Conservation (phyloP, 2,329 filamentous ascomycete genomes). For the Xylaria arbuscula region DNA sequence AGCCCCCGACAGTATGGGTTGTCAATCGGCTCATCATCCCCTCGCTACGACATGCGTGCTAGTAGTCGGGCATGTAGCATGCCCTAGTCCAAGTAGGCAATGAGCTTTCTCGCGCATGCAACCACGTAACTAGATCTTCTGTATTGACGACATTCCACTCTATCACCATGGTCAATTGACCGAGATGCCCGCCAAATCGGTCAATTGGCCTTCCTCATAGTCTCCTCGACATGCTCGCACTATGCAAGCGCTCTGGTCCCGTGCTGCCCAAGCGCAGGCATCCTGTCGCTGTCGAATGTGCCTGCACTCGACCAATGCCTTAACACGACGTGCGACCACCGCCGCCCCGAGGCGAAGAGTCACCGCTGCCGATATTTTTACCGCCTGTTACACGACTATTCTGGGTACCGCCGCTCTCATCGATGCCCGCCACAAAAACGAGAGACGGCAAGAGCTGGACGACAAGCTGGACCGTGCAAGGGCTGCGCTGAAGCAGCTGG, state of each 20-base stretch:
- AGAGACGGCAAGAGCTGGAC: slow-evolving; percentile 70
- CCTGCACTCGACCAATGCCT: slow-evolving; percentile 59
- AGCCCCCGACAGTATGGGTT: slow-evolving; percentile 3
- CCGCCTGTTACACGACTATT: slow-evolving; percentile 74
- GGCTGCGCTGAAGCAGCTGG: slow-evolving; percentile 55
- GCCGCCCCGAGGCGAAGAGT: slow-evolving; percentile 61
- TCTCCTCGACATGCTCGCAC: slow-evolving; percentile 50
- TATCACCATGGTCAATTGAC: slow-evolving; percentile 31
- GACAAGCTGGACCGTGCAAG: slow-evolving; percentile 66
- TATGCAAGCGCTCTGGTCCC: slow-evolving; percentile 78
- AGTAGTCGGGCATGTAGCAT: background rate
- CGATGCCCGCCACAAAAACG: slow-evolving; percentile 70
- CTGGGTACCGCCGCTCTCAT: slow-evolving; percentile 72
- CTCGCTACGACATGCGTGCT: background rate
- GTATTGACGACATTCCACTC: background rate
- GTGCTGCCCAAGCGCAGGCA: slow-evolving; percentile 69
- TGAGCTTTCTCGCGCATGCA: background rate
- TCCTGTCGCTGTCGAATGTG: slow-evolving; percentile 73
- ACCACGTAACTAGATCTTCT: background rate
- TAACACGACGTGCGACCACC: slow-evolving; percentile 64
- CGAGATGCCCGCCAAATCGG: slow-evolving; percentile 24
- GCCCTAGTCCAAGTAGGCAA: background rate
- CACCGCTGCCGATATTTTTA: slow-evolving; percentile 66
- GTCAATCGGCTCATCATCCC: slow-evolving; percentile 11
- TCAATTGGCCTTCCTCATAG: slow-evolving; percentile 18